Evolutionary conservation across 2,329 filamentous ascomycete genomes (phyloP).

Genomic region (Xylaria sp.): DNA sequence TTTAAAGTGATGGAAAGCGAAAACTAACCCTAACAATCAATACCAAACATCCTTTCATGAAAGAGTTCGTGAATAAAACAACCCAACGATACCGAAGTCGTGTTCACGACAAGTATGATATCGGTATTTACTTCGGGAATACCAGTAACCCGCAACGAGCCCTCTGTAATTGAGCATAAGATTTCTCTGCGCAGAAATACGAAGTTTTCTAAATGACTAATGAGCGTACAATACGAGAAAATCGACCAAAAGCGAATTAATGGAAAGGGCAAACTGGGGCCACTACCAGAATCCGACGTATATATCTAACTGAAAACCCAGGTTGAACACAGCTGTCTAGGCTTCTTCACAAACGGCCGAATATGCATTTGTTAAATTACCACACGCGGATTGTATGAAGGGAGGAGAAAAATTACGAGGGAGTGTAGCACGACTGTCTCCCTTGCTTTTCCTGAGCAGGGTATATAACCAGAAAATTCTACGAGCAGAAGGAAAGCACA

Average conservation of each 20-base stretch:
- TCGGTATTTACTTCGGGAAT: not conserved
- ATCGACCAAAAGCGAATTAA: not conserved
- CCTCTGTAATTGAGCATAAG: not conserved
- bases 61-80: too few relatives aligned
- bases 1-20: not conserved
- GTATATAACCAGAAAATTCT: not conserved
- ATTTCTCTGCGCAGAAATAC: conserved; percentile 2
- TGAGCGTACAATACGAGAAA: conserved; percentile 9
- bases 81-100: not conserved
- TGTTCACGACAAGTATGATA: not conserved
- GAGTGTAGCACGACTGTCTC: not conserved
- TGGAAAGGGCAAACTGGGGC: not conserved
- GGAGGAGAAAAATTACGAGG: not conserved
- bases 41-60: too few relatives aligned
- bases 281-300: not conserved
- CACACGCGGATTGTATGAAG: not conserved
- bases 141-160: not conserved
- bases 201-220: not conserved
- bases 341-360: not conserved
- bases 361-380: not conserved
- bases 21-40: not conserved
- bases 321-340: not conserved
- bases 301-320: not conserved
- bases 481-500: not conserved
- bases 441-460: not conserved